These are phyloP conservation scores for Claviceps maximensis DNA, from an alignment of 2,329 filamentous ascomycete species.

Conservation along the genomic window DNA sequence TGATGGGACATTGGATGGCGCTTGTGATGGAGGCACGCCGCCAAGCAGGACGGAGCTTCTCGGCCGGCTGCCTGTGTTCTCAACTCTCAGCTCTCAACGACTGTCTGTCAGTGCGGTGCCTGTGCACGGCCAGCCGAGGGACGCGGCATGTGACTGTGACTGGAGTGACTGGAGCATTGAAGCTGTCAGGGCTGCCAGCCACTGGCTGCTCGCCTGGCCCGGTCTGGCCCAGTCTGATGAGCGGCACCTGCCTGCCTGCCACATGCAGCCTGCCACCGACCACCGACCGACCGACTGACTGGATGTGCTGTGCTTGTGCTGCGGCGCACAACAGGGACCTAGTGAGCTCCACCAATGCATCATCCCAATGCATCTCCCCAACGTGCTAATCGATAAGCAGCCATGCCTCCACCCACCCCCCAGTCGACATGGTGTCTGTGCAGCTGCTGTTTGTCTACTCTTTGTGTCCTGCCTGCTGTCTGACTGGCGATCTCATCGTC, in stretches of 20 bases:
- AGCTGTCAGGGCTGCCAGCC: too few species aligned
- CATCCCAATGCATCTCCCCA: too few species aligned
- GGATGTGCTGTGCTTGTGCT: neutral
- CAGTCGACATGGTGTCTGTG: neutral
- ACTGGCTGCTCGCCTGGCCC: too few species aligned
- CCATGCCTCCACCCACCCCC: neutral
- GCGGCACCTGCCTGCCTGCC: neutral
- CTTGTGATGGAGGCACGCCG: neutral
- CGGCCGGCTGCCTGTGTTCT: neutral
- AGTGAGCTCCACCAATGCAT: neutral
- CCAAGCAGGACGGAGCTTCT: neutral
- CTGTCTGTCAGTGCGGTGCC: too few species aligned
- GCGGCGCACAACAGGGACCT: neutral
- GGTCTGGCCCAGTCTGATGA: too few species aligned
- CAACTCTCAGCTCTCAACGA: too few species aligned
- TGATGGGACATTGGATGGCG: too few species aligned
- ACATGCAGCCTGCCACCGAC: too few species aligned
- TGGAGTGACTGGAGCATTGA: too few species aligned
- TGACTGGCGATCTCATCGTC: too few species aligned
- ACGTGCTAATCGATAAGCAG: neutral
- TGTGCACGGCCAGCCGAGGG: constrained; percentile 4
- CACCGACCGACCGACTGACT: too few species aligned
- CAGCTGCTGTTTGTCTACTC: neutral
- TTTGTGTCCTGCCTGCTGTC: neutral
- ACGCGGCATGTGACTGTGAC: constrained; percentile 6